Evolutionary conservation across 768 basidiomycete genomes (phyloP).

Genomic region (Boletus rubroflammeus): DNA sequence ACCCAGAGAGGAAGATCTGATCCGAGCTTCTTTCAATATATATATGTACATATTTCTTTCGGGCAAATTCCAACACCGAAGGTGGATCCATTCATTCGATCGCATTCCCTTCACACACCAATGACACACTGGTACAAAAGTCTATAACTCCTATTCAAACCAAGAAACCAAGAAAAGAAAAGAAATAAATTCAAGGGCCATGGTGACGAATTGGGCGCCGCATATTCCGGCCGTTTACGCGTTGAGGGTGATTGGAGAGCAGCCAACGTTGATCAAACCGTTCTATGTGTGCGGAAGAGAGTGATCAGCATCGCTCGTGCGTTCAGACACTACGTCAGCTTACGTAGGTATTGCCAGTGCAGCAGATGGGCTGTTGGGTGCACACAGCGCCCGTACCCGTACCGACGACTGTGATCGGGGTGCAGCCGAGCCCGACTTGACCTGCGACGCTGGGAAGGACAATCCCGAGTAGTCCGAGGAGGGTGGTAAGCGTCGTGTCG

Average conservation of each 20-base stretch:
- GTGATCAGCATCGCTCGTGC: not conserved
- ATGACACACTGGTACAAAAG: not conserved
- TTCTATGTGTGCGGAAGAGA: not conserved
- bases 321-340: not conserved
- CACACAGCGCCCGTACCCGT: conserved; percentile 1
- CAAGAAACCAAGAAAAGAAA: not conserved
- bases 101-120: no score
- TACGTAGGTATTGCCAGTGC: conserved; percentile 12
- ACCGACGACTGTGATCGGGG: not conserved
- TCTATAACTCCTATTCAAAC: not conserved
- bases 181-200: not conserved
- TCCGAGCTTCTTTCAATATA: not conserved
- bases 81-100: not conserved
- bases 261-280: conserved; percentile 8
- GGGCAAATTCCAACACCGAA: not conserved
- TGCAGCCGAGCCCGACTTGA: conserved; percentile 9
- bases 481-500: not conserved
- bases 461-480: not conserved
- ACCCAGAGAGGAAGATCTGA: not conserved
- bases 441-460: not conserved
- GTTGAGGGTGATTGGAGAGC: not conserved
- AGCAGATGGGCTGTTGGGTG: conserved; percentile 17
- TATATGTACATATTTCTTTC: not conserved
- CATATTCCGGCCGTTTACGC: not conserved
- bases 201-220: not conserved